Conservation (phyloP, 2,329 filamentous ascomycete species). For the Calonectria henricotiae region DNA sequence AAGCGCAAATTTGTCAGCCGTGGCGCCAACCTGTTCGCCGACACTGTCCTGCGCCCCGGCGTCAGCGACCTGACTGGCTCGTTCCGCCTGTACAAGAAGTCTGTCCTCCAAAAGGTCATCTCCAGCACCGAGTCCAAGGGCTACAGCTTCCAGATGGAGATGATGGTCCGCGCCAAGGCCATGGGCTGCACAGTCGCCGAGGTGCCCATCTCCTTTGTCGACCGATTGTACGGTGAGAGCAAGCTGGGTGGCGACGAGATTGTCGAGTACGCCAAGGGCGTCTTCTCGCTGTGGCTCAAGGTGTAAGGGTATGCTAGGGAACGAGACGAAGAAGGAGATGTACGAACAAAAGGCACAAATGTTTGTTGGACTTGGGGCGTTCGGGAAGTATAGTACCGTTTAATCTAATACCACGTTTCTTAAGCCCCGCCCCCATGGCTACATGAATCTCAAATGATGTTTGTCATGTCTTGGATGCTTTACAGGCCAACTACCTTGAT, state of each 20-base stretch:
- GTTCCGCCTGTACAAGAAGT: conserved; percentile 95
- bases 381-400: conserved; percentile 53
- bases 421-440: conserved; percentile 32
- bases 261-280: conserved; percentile 93
- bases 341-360: conserved; percentile 47
- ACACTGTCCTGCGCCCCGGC: conserved; percentile 92
- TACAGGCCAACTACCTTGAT: conserved; percentile 2
- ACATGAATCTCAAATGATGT: conserved; percentile 1
- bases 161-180: conserved; percentile 97
- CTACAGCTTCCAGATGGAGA: conserved; percentile 99
- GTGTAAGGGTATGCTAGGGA: conserved; percentile 66
- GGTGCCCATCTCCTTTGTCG: conserved; percentile 97
- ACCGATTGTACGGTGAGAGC: conserved; percentile 93
- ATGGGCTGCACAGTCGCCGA: conserved; percentile 96
- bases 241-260: conserved; percentile 97
- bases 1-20: conserved; percentile 89
- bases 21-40: conserved; percentile 95
- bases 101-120: conserved; percentile 91
- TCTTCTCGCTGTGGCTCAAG: conserved; percentile 84
- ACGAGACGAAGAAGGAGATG: conserved; percentile 34
- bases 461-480: conserved; percentile 15
- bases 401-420: conserved; percentile 56
- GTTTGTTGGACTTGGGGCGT: conserved; percentile 54
- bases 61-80: conserved; percentile 96
- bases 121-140: conserved; percentile 94